A percentile compares a stretch with the other conserved stretches of the same genome.
These are phyloP conservation scores for Protomyces inouyei DNA, from an alignment of 1,139 yeast genomes.

Conservation along the genomic window DNA sequence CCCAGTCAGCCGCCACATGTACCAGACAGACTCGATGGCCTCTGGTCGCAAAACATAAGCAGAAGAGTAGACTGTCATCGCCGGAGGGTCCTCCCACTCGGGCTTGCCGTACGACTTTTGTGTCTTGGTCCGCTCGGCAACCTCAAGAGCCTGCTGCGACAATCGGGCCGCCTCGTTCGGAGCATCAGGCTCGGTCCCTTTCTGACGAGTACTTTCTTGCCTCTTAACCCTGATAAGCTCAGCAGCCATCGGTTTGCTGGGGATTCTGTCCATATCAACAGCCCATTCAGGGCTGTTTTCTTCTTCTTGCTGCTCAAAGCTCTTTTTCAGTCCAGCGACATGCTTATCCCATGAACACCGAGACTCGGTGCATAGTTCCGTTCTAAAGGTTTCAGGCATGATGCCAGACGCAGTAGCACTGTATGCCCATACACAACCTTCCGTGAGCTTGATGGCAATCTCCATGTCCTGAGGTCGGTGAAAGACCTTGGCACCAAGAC, in stretches of 20 bases:
- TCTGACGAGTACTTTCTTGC: background rate
- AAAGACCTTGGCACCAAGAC: slow-evolving; percentile 59
- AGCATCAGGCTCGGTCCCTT: background rate
- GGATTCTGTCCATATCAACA: background rate
- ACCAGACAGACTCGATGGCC: slow-evolving; percentile 68
- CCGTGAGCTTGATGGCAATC: slow-evolving; percentile 57
- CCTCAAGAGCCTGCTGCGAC: background rate
- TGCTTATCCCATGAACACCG: slow-evolving; percentile 35
- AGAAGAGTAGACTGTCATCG: background rate
- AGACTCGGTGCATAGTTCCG: slow-evolving; percentile 35
- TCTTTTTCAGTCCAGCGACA: background rate
- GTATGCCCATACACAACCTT: slow-evolving; percentile 65
- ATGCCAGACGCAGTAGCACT: slow-evolving; percentile 44
- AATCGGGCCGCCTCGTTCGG: background rate
- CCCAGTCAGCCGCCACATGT: slow-evolving; percentile 69
- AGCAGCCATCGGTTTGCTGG: background rate
- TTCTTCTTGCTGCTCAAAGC: background rate
- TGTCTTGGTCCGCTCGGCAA: background rate
- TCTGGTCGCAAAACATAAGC: slow-evolving; percentile 66
- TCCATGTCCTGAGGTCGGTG: slow-evolving; percentile 50
- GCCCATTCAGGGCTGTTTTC: slow-evolving; percentile 1
- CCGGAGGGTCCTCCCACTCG: background rate
- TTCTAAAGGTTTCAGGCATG: slow-evolving; percentile 46
- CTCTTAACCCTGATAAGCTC: background rate
- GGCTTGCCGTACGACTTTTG: background rate